Conservation (phyloP, 805 yeast species). For the Pichia phayaonensis region DNA sequence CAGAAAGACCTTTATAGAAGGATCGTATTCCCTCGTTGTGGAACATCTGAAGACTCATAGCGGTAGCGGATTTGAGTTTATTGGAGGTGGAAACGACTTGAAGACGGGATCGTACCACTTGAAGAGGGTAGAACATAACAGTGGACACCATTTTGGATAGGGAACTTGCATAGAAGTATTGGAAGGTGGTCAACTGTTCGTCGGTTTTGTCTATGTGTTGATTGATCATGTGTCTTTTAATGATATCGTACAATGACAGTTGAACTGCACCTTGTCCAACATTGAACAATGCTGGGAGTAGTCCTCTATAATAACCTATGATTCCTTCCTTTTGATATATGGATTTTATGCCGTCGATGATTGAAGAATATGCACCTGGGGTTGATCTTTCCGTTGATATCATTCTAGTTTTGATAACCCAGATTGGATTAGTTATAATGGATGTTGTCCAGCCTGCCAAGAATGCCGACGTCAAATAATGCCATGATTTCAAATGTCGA, state of each 20-base stretch:
- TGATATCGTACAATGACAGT: conserved; percentile 74
- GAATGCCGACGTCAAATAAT: conserved; percentile 49
- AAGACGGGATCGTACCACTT: conserved; percentile 68
- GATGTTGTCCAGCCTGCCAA: conserved; percentile 73
- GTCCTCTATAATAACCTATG: conserved; percentile 73
- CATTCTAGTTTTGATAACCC: conserved; percentile 92
- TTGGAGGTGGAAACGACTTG: conserved; percentile 39
- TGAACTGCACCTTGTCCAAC: conserved; percentile 89
- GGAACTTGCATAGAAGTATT: conserved; percentile 62
- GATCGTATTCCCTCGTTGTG: conserved; percentile 51
- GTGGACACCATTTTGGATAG: conserved; percentile 63
- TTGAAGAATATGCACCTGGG: conserved; percentile 50
- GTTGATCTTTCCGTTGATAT: conserved; percentile 44
- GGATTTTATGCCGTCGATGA: conserved; percentile 44
- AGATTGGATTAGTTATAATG: conserved; percentile 78
- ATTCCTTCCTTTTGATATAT: conserved; percentile 52
- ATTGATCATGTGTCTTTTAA: conserved; percentile 38
- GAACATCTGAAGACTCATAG: conserved; percentile 27
- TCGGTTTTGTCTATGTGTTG: conserved; percentile 6
- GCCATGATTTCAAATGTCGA: conserved; percentile 31
- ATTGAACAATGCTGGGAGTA: conserved; percentile 67
- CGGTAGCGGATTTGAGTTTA: not conserved
- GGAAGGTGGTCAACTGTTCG: conserved; percentile 35
- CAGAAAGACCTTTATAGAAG: conserved; percentile 75
- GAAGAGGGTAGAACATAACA: conserved; percentile 70